These are phyloP conservation scores for Trichomonascaceae sp. DNA, from an alignment of 1,139 yeast genomes.

Conservation along the genomic window DNA sequence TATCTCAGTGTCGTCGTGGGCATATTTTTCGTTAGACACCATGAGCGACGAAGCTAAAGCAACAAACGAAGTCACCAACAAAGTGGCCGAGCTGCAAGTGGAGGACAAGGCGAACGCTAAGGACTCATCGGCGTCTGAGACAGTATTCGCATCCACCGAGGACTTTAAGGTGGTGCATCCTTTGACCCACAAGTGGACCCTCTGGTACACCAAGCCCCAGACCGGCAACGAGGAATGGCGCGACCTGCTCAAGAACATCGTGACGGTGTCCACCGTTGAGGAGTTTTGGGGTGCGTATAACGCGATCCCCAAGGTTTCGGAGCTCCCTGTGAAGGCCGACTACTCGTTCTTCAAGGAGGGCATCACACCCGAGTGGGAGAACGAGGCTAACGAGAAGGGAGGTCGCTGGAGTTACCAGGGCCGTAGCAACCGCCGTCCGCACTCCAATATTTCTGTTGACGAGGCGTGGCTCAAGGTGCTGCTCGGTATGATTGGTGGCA, in stretches of 20 bases:
- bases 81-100: slow-evolving; percentile 13
- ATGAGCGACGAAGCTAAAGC: no score
- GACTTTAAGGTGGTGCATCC: slow-evolving; percentile 83
- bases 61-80: slow-evolving; percentile 14
- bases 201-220: slow-evolving; percentile 93
- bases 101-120: slow-evolving; percentile 17
- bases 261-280: slow-evolving; percentile 83
- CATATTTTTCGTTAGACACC: no score
- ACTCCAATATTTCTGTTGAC: slow-evolving; percentile 41
- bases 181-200: slow-evolving; percentile 84
- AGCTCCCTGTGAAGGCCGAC: slow-evolving; percentile 84
- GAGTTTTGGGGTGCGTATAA: slow-evolving; percentile 98
- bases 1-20: no score
- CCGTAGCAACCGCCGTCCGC: slow-evolving; percentile 32
- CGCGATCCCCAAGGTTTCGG: slow-evolving; percentile 85
- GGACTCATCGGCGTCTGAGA: slow-evolving; percentile 18
- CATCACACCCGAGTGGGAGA: slow-evolving; percentile 98
- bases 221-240: slow-evolving; percentile 73
- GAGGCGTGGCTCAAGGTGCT: slow-evolving; percentile 90
- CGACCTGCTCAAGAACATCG: slow-evolving; percentile 85
- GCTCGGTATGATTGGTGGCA: slow-evolving; percentile 89
- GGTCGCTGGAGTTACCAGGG: slow-evolving; percentile 89
- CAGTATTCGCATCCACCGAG: slow-evolving; percentile 55
- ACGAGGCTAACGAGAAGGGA: slow-evolving; percentile 71
- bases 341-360: slow-evolving; percentile 93